Evolutionary conservation across 306 rosid species (phyloP), one percentile per base, ranked within the genome.

Genomic region (Hippophae rhamnoides): DNA sequence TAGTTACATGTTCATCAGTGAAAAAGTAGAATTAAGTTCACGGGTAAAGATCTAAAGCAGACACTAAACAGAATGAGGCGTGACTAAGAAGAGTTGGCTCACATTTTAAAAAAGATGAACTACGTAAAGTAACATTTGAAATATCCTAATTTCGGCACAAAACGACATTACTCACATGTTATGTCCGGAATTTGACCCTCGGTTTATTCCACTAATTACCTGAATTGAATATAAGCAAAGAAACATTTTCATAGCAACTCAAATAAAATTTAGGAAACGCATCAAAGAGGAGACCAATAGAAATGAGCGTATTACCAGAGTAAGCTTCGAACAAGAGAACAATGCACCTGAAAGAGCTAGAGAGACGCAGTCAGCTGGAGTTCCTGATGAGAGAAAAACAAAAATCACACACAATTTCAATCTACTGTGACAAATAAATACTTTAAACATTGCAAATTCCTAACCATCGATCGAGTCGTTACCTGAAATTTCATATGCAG

Each of bases 151-250:
- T 38, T 13, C n/a, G 57, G 25, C 52, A 14, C 18, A 68, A 7
- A 23, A 47, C 38, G 11, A 7, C 26, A 70, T 49, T 47, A 72
- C 87, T 64, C 64, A 82, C 84, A 48, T 64, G 76, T 73, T 71
- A 31, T 57, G 66, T 58, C 88, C 88, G 50, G 76, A 76, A 62
- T 71, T 76, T 52, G 80, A 74, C 76, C 88, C 82, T 63, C 46
- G 70, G 62, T 79, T 79, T 64, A 79, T 64, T 55, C 88, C 88
- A 79, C 84, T 78, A 46, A 82, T 69, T 12, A 82, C 80, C 82
- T 78, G 69, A 52, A 58, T 14, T 47, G n/a, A 47, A 10, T 56
- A 38, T 44, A 12, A 41, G 54, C 6, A 9, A 18, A 7, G 5
- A 5, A 18, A 7, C 6, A 23, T 23, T 18, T 7, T 6, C 10